These are phyloP conservation scores for Phytopythium sindhum DNA, from an alignment of 352 stramenopile genomes.

Conservation along the genomic window DNA sequence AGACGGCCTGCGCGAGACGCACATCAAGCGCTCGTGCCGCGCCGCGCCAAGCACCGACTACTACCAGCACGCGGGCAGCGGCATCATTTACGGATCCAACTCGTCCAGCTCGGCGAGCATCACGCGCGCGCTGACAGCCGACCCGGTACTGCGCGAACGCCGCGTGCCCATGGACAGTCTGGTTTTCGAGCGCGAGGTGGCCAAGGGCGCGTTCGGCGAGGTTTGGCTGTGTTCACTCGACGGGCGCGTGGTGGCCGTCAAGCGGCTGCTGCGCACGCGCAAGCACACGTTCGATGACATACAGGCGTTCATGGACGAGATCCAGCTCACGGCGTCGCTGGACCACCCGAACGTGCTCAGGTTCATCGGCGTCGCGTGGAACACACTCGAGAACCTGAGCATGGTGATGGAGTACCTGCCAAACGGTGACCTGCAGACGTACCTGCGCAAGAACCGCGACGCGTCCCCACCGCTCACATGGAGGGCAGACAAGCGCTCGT, in stretches of 20 bases:
- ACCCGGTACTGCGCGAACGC: constrained; percentile 29
- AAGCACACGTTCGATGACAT: constrained; percentile 36
- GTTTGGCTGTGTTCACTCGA: constrained; percentile 47
- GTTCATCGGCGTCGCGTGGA: constrained; percentile 52
- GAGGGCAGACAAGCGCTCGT: constrained; percentile 30
- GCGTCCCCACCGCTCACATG: constrained; percentile 23
- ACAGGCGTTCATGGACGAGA: constrained; percentile 48
- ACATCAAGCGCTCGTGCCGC: constrained; percentile 21
- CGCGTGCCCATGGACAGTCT: constrained; percentile 42
- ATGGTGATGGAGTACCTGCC: constrained; percentile 55
- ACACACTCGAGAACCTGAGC: constrained; percentile 38
- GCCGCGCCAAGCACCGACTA: not conserved
- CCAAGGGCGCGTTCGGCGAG: constrained; percentile 48
- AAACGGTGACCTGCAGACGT: constrained; percentile 42
- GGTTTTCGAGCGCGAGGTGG: constrained; percentile 30
- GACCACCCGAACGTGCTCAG: constrained; percentile 40
- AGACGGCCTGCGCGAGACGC: constrained; percentile 9
- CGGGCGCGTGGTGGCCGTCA: constrained; percentile 37
- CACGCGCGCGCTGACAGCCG: constrained; percentile 21
- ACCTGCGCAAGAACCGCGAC: constrained; percentile 22
- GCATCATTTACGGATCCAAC: constrained; percentile 6
- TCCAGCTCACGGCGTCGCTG: constrained; percentile 39
- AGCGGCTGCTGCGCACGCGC: constrained; percentile 39
- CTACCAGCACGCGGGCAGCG: not conserved
- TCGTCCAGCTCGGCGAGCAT: constrained; percentile 7